Conservation (phyloP, 331 rosid species). For the Stylosanthes scabra region DNA sequence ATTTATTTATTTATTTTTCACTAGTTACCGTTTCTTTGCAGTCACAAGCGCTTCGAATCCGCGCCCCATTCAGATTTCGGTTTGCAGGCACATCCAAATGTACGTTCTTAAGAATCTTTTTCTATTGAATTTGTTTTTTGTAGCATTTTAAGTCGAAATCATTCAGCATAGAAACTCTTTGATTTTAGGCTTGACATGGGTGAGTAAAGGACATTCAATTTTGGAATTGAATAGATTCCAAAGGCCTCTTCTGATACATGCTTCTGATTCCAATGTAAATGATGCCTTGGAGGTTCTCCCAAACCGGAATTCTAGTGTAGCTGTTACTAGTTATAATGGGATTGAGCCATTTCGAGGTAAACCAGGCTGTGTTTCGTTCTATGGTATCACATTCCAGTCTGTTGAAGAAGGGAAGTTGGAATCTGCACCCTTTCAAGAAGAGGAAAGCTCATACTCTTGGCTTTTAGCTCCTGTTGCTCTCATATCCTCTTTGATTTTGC, state of each 20-base stretch:
- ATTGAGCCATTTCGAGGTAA: conserved; percentile 87
- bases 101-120: conserved; percentile 19
- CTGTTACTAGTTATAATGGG: conserved; percentile 43
- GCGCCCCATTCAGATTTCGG: conserved; percentile 39
- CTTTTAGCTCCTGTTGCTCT: conserved; percentile 71
- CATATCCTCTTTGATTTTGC: conserved; percentile 71
- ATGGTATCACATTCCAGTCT: conserved; percentile 73
- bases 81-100: conserved; percentile 49
- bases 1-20: too few relatives aligned
- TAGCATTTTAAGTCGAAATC: too few relatives aligned
- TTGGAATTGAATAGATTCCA: conserved; percentile 44
- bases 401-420: conserved; percentile 74
- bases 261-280: conserved; percentile 54
- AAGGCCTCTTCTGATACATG: conserved; percentile 42
- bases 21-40: conserved; percentile 30
- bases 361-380: conserved; percentile 83
- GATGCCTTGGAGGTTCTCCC: conserved; percentile 56
- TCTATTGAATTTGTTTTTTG: neutral
- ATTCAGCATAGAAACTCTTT: neutral
- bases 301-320: conserved; percentile 37
- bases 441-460: conserved; percentile 75
- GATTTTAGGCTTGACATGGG: conserved; percentile 51
- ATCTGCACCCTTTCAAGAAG: conserved; percentile 75
- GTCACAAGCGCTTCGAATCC: conserved; percentile 45
- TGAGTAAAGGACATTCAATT: conserved; percentile 28